Percentiles rank a stretch among this genome's conserved stretches.
Evolutionary conservation across 2,329 filamentous ascomycete genomes (phyloP).

Genomic region (Aspergillus novoparasiticus): DNA sequence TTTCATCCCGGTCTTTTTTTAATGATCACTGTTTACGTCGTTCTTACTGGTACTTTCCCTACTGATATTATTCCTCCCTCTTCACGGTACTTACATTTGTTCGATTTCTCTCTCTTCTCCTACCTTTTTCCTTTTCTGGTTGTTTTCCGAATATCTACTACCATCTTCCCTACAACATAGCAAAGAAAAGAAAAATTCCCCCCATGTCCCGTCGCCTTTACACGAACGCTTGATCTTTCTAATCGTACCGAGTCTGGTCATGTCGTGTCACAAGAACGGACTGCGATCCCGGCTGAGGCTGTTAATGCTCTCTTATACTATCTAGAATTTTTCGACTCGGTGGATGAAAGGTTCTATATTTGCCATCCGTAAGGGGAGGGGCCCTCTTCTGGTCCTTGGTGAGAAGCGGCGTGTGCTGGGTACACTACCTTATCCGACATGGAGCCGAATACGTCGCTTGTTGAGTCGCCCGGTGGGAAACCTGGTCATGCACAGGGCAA

Average conservation of each 20-base stretch:
- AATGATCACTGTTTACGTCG: constrained; percentile 4
- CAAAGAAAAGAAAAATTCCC: neutral
- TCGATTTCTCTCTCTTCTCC: constrained; percentile 13
- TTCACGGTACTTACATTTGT: constrained; percentile 7
- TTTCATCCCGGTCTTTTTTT: constrained; percentile 5
- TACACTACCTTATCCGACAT: constrained; percentile 8
- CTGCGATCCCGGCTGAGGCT: constrained; percentile 30
- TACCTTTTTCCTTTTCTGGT: constrained; percentile 6
- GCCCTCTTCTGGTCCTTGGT: neutral
- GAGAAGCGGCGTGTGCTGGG: constrained; percentile 3
- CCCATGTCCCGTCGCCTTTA: constrained; percentile 5
- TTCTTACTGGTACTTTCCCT: neutral
- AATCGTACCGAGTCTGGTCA: constrained; percentile 24
- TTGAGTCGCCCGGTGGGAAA: constrained; percentile 12
- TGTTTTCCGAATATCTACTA: constrained; percentile 3
- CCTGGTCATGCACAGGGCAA: constrained; percentile 15
- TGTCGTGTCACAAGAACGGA: constrained; percentile 33
- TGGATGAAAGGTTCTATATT: constrained; percentile 9
- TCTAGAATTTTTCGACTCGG: constrained; percentile 10
- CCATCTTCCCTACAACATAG: constrained; percentile 2
- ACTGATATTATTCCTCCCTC: neutral
- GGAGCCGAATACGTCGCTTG: constrained; percentile 12
- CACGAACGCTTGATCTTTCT: constrained; percentile 11
- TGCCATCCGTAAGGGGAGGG: constrained; percentile 7
- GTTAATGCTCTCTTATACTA: constrained; percentile 20